Evolutionary conservation across 2,329 filamentous ascomycete species (phyloP).

Genomic region (Diplodia seriata): DNA sequence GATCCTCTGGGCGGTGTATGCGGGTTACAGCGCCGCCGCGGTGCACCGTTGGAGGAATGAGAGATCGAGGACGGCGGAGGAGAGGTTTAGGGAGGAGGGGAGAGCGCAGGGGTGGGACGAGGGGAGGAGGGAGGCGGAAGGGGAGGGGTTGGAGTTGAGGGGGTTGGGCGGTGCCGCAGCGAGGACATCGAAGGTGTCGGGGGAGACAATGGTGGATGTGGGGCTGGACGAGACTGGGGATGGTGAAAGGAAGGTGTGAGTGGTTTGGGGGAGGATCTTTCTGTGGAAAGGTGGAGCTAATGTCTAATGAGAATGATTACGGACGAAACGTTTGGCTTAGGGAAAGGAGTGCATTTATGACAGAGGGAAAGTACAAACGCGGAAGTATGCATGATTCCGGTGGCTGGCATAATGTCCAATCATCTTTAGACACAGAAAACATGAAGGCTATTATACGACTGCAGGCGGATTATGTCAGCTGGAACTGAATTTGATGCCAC

Average conservation of each 20-base stretch:
- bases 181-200: neutral
- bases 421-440: neutral
- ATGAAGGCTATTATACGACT: neutral
- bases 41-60: neutral
- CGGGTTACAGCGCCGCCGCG: neutral
- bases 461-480: neutral
- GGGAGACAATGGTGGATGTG: constrained; percentile 14
- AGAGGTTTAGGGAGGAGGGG: constrained; percentile 12
- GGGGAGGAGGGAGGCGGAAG: neutral
- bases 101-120: constrained; percentile 6
- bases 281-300: neutral
- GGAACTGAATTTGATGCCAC: neutral
- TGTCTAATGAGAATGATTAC: neutral
- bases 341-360: neutral
- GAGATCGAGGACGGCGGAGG: neutral
- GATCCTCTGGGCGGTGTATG: neutral
- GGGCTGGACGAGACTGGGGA: neutral
- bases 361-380: neutral
- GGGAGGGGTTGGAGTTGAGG: constrained; percentile 6
- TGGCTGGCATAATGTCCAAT: neutral
- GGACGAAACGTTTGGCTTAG: neutral
- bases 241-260: neutral
- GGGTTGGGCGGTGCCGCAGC: neutral
- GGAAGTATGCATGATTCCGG: neutral
- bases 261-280: neutral